Conservation (phyloP, 2,329 filamentous ascomycete species). For the Biscogniauxia mediterranea region DNA sequence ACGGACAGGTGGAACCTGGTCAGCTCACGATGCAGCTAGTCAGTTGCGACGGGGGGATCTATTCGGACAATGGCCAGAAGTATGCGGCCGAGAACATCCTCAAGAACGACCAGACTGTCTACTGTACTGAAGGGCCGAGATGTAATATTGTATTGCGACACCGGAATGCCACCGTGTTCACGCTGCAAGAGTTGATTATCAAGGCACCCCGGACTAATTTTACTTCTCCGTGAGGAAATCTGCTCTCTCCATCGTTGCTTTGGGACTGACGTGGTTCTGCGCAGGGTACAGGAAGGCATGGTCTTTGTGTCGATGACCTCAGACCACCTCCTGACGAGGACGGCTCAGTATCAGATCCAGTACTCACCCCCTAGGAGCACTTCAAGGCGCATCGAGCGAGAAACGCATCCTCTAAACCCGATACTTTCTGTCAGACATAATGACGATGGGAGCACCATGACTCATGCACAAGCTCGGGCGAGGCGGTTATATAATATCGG, state of each 20-base stretch:
- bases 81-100: conserved; percentile 80
- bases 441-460: conserved; percentile 49
- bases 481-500: conserved; percentile 45
- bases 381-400: conserved; percentile 25
- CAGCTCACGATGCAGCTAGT: conserved; percentile 81
- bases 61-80: conserved; percentile 54
- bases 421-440: conserved; percentile 54
- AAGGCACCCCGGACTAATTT: conserved; percentile 79
- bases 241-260: conserved; percentile 14
- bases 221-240: conserved; percentile 72
- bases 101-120: conserved; percentile 77
- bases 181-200: conserved; percentile 81
- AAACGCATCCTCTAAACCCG: conserved; percentile 31
- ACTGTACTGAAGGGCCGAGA: conserved; percentile 82
- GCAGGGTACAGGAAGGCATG: conserved; percentile 84
- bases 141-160: conserved; percentile 88
- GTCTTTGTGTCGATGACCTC: conserved; percentile 86
- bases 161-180: conserved; percentile 76
- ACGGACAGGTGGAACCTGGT: conserved; percentile 83
- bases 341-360: conserved; percentile 72
- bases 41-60: conserved; percentile 82
- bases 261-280: conserved; percentile 31
- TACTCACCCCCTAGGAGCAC: conserved; percentile 43
- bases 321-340: conserved; percentile 71
- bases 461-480: conserved; percentile 42